Base-by-base conservation (phyloP, 371 early-diverging fungal species). In the Apophysomyces ossiformis region DNA sequence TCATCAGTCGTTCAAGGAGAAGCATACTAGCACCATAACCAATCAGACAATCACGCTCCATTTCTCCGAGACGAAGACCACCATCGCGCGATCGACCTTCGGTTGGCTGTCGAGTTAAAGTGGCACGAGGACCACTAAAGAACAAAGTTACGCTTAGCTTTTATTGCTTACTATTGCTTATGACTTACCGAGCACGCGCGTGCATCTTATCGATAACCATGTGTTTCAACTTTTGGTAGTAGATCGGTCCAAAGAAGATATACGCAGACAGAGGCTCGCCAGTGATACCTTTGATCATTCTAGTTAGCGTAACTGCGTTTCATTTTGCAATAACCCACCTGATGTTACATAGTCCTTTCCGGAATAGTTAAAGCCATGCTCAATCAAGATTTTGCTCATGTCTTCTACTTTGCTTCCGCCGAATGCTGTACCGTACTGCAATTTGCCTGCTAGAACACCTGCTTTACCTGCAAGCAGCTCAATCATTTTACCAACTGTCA, bases 131-230 rank as follows among this genome's bases (percentile, higher is more conserved):
- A 66, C 99, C 99, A 61, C 93, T 87, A 50, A n/a, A 69, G 5
- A 26, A 26, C 32, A 2, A 26, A 26, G 32, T 26, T 26, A 26
- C 2, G 32, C 32, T 26, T 26, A 26, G 32, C 32, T 2, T 26
- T 26, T 26, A 26, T 26, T 26, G 32, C 32, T 26, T 26, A 26
- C 32, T 26, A 26, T 26, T 47, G 36, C 65, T 47, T 32, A 47
- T 45, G 6, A 21, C 73, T 66, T 84, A 88, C 90, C 90, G 82
- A 58, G 99, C 92, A 73, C 99, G 93, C 21, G 98, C 97, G 77
- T 99, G 99, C 95, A 99, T 99, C 84, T 99, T 99, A 82, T 99
- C 99, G 86, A 97, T 93, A 5, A 99, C 99, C 99, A 99, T 99
- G 78, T 99, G 99, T 87, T 99, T 99, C 62, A 99, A 87, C 76